Evolutionary conservation across 2,329 filamentous ascomycete genomes (phyloP).

Genomic region (Penicillium occitanis): DNA sequence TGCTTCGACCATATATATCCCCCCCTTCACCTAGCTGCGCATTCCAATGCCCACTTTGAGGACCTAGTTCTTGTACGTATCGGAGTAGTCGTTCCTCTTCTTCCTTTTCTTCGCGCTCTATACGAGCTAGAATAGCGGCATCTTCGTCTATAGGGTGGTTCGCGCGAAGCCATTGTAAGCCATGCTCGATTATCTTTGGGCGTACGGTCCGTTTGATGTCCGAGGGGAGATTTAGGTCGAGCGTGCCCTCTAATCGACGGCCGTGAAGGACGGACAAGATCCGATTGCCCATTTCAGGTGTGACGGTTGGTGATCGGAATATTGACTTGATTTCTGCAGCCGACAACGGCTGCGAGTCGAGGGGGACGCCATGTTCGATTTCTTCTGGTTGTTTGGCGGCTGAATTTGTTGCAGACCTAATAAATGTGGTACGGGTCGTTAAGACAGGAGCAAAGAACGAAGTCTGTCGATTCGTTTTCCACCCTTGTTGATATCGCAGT

Average conservation of each 20-base stretch:
- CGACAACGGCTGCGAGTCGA: slow-evolving; percentile 34
- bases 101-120: slow-evolving; percentile 42
- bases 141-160: slow-evolving; percentile 50
- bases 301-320: slow-evolving; percentile 35
- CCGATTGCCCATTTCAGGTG: slow-evolving; percentile 37
- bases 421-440: not conserved
- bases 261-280: slow-evolving; percentile 43
- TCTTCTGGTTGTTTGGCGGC: not conserved
- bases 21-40: slow-evolving; percentile 43
- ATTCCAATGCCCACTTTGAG: slow-evolving; percentile 46
- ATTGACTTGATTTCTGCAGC: slow-evolving; percentile 36
- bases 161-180: slow-evolving; percentile 44
- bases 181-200: slow-evolving; percentile 36
- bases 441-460: not conserved
- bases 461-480: not conserved
- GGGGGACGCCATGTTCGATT: slow-evolving; percentile 30
- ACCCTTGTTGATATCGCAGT: slow-evolving; percentile 3
- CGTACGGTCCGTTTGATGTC: slow-evolving; percentile 38
- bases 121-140: slow-evolving; percentile 48
- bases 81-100: slow-evolving; percentile 38
- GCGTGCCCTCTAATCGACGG: slow-evolving; percentile 46
- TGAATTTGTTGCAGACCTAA: slow-evolving; percentile 18
- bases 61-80: slow-evolving; percentile 44
- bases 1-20: slow-evolving; percentile 45
- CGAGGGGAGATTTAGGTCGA: slow-evolving; percentile 45